A percentile compares a stretch with the other conserved stretches of the same genome.
Evolutionary conservation across 1,139 yeast genomes (phyloP).

Genomic region (Kodamaea sp.): DNA sequence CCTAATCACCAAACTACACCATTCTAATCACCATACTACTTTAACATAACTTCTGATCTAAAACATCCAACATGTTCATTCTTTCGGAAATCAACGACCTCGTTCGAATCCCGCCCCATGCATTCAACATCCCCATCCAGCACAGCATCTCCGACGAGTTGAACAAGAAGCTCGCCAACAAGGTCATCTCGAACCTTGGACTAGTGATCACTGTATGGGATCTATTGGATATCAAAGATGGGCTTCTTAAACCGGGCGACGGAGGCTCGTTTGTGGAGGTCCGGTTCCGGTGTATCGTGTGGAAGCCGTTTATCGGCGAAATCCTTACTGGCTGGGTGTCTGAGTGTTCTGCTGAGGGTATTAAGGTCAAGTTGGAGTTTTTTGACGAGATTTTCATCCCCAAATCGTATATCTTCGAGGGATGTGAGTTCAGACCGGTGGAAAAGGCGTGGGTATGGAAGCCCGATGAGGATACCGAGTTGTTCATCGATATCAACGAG

Average conservation of each 20-base stretch:
- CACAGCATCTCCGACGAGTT: conserved; percentile 78
- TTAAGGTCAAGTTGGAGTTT: conserved; percentile 79
- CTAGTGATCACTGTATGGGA: conserved; percentile 86
- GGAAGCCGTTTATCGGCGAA: conserved; percentile 95
- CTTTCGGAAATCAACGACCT: conserved; percentile 78
- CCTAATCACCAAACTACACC: too few species aligned
- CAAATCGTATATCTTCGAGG: conserved; percentile 74
- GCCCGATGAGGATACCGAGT: conserved; percentile 67
- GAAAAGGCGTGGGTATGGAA: conserved; percentile 98
- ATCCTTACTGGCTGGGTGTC: conserved; percentile 92
- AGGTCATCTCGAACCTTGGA: conserved; percentile 79
- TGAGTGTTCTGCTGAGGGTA: conserved; percentile 83
- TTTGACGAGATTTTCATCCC: conserved; percentile 94
- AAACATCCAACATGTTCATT: conserved; percentile 63
- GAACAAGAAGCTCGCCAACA: conserved; percentile 82
- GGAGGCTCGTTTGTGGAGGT: conserved; percentile 85
- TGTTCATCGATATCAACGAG: conserved; percentile 87
- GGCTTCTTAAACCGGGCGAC: conserved; percentile 91
- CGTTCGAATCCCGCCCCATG: conserved; percentile 84
- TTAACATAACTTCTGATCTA: background rate
- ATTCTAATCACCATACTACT: too few species aligned
- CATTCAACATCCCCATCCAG: conserved; percentile 70
- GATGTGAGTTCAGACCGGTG: conserved; percentile 63
- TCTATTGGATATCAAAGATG: conserved; percentile 76
- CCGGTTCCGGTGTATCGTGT: conserved; percentile 72